A percentile compares a stretch with the other conserved stretches of the same genome.
phyloP scores from a whole-genome alignment of 176 grass and related monocot species.

The Bothriochloa decipiens region DNA sequence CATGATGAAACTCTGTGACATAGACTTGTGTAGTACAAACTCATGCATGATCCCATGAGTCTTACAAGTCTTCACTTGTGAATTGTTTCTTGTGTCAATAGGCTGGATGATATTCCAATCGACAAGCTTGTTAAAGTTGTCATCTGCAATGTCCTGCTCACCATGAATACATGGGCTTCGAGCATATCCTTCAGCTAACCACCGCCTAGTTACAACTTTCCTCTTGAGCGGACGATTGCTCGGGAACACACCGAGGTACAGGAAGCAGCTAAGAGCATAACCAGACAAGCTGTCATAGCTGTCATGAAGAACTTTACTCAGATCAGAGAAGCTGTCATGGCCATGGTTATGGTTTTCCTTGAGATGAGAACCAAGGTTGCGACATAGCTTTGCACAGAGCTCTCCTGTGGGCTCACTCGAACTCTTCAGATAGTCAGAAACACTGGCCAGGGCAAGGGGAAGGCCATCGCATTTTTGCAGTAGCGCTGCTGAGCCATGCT shows the following conservation, averaged over 20 bases:
- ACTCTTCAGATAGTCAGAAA: too few species aligned
- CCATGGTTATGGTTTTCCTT: too few species aligned
- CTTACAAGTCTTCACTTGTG: constrained; percentile 34
- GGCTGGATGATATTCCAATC: constrained; percentile 30
- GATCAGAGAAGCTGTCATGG: constrained; percentile 16
- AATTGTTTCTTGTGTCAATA: constrained; percentile 28
- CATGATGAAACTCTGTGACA: constrained; percentile 12
- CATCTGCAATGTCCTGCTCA: constrained; percentile 33
- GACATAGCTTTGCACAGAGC: too few species aligned
- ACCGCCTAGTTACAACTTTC: constrained; percentile 35
- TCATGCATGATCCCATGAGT: constrained; percentile 44
- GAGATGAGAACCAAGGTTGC: too few species aligned
- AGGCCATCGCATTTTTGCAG: too few species aligned
- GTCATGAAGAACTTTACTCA: constrained; percentile 32
- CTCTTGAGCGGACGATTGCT: constrained; percentile 29
- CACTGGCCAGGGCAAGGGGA: too few species aligned
- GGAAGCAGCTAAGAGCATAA: constrained; percentile 21
- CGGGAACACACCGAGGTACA: constrained; percentile 38
- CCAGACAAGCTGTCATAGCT: constrained; percentile 36
- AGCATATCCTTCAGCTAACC: constrained; percentile 50
- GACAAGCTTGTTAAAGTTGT: constrained; percentile 15
- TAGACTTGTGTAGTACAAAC: constrained; percentile 6
- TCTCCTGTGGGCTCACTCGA: too few species aligned
- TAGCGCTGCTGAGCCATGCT: too few species aligned
- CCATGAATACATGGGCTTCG: background rate